Evolutionary conservation across 257 asterid species (phyloP), one percentile per base, ranked within the genome.

Genomic region (Scutellaria barbata): DNA sequence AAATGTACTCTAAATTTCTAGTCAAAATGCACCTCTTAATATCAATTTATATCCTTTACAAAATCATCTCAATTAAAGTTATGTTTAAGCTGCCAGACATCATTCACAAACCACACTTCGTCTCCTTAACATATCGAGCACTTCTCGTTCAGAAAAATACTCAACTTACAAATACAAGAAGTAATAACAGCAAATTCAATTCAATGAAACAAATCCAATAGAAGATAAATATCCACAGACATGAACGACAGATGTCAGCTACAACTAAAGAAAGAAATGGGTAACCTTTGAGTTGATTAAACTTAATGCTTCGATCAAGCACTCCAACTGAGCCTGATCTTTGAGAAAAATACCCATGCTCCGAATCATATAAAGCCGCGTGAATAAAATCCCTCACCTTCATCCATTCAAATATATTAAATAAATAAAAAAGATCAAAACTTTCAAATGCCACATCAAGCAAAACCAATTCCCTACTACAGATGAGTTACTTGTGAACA

Each of bases 361-460:
- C 77, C 9, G 92, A 95, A 65, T 95, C 96, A 80, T 89, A 95
- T 69, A 95, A 50, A 68, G 95, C 92, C 76, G 84, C 81, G 66
- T 84, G 95, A 78, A 95, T 85, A 78, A 89, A 92, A 82, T 95
- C 97, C 75, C 97, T 80, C 9, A 90, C 98, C 98, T 92, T 79
- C 79, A 72, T 39, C 63, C 58, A 74, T 40, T 45, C 47, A 62
- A 56, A 61, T 37, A 46, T 18, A 8, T 2, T 0, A 30, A 72
- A 43, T 13, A 20, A 50, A 18, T 47, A 20, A 16, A 48, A 48
- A 20, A 47, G 9, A 61, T 30, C 51, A 76, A 59, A 46, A 35
- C 48, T 48, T 22, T 8, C 51, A 57, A 53, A 64, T 43, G 13
- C 18, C 41, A 45, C 33, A 52, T 30, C n/a, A 25, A 67, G 67